phyloP scores from a whole-genome alignment of 805 yeast species.

The Starmerella bacillaris region DNA sequence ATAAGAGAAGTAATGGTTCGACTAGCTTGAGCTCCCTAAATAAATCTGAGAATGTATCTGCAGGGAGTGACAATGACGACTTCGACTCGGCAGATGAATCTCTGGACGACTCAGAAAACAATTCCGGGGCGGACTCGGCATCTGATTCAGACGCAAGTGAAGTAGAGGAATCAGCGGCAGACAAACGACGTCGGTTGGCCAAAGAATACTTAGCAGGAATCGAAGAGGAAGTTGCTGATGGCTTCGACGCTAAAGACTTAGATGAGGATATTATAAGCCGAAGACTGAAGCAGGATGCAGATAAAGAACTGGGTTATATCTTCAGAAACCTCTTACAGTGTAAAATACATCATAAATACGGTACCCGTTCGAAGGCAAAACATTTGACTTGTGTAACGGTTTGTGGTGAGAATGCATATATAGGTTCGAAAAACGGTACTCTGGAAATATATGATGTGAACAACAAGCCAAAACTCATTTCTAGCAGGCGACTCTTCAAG shows the following conservation, averaged over 20 bases:
- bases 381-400: slow-evolving; percentile 29
- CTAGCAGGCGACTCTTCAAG: neutral
- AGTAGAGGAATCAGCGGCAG: slow-evolving; percentile 77
- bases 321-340: slow-evolving; percentile 25
- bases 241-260: slow-evolving; percentile 74
- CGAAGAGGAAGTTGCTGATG: slow-evolving; percentile 31
- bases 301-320: slow-evolving; percentile 71
- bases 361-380: slow-evolving; percentile 6
- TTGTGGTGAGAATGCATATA: slow-evolving; percentile 36
- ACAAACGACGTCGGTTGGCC: slow-evolving; percentile 83
- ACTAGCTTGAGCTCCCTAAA: neutral
- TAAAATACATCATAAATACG: slow-evolving; percentile 20
- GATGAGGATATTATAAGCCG: slow-evolving; percentile 72
- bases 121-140: neutral
- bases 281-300: slow-evolving; percentile 72
- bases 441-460: neutral
- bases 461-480: neutral
- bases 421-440: slow-evolving; percentile 45
- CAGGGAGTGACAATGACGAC: slow-evolving; percentile 34
- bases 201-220: slow-evolving; percentile 76
- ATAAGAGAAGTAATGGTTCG: neutral
- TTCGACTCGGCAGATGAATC: slow-evolving; percentile 63
- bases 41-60: neutral
- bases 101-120: slow-evolving; percentile 25
- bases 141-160: slow-evolving; percentile 59